These are phyloP conservation scores for Cydonia oblonga DNA, from an alignment of 331 rosid genomes.

Conservation along the genomic window DNA sequence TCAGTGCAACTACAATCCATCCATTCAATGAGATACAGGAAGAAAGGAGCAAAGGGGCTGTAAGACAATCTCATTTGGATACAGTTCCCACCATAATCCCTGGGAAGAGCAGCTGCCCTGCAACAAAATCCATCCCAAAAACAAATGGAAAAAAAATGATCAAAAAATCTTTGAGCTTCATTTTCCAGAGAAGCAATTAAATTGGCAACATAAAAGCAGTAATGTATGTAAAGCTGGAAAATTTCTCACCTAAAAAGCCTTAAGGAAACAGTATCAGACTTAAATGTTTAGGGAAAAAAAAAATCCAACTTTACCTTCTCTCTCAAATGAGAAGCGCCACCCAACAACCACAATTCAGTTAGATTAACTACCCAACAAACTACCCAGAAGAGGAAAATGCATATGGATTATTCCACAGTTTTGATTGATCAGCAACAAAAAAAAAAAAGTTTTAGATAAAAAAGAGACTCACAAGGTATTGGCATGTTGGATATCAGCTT, in stretches of 20 bases:
- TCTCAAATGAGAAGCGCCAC: not conserved
- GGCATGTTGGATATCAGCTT: conserved; percentile 70
- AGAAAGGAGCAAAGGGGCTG: conserved; percentile 64
- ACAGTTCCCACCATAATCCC: conserved; percentile 45
- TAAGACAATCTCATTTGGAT: conserved; percentile 61
- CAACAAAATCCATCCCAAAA: conserved; percentile 12
- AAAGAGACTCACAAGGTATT: conserved; percentile 46
- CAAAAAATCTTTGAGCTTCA: not conserved
- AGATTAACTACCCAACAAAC: not conserved
- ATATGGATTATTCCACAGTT: not conserved
- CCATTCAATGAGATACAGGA: conserved; percentile 63
- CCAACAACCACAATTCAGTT: conserved; percentile 10
- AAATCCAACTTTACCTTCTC: not conserved
- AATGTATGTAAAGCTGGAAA: not conserved
- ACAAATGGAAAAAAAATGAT: not conserved
- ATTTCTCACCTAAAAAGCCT: not conserved
- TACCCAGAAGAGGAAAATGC: conserved; percentile 4
- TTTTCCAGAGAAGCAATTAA: not conserved
- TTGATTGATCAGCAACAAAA: not conserved
- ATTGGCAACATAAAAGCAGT: not conserved
- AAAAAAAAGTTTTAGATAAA: not conserved
- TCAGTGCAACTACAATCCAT: conserved; percentile 60
- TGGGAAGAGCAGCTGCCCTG: conserved; percentile 56
- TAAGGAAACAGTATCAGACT: not conserved
- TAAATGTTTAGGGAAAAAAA: not conserved